Evolutionary conservation across 768 basidiomycete species (phyloP), one percentile per base, ranked within the genome.

Genomic region (Calocera cornea): DNA sequence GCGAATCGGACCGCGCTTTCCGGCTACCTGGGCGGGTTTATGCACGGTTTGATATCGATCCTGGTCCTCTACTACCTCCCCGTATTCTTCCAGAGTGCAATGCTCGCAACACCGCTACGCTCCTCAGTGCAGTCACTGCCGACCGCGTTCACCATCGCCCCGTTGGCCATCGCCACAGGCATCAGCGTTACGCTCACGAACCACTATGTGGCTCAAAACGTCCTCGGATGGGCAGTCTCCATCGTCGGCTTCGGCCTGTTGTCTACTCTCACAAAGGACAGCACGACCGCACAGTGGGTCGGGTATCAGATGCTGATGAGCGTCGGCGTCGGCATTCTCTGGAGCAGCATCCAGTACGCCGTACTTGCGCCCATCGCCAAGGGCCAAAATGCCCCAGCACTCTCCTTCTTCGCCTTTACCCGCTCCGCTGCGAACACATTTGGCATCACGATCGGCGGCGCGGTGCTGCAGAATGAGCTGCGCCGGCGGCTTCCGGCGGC

Each of bases 401-500:
- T 73, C 5, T 65, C 69, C 5, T 69, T 68, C 70, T 70, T 66
- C 64, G 29, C 63, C n/a, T 66, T 67, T 60, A 40, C 36, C 31
- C 16, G 64, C 11, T 17, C 5, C 11, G 47, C 14, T 14, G 65
- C 65, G 12, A 44, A 66, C 72, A 72, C 73, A n/a, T 76, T 76
- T 71, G 80, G 79, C 11, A 72, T 80, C 65, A 68, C 72, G 5
- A 73, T 80, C 36, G 79, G 78, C 1, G 72, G 73, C 2, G 73
- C 75, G 0, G 69, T 79, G 33, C 73, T 80, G 3, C 76, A 78
- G 66, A 80, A 79, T 72, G 50, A 74, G 66, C 76, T 81, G 34
- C 67, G 49, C 0, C 67, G 68, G 22, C 64, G 64, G 0, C 73
- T 79, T 0, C 80, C 79, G 0, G 31, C 65, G 2, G 70, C 50